These are phyloP conservation scores for Neckera pumila DNA, from an alignment of 225 moss, liverwort and hornwort genomes.

Conservation along the genomic window DNA sequence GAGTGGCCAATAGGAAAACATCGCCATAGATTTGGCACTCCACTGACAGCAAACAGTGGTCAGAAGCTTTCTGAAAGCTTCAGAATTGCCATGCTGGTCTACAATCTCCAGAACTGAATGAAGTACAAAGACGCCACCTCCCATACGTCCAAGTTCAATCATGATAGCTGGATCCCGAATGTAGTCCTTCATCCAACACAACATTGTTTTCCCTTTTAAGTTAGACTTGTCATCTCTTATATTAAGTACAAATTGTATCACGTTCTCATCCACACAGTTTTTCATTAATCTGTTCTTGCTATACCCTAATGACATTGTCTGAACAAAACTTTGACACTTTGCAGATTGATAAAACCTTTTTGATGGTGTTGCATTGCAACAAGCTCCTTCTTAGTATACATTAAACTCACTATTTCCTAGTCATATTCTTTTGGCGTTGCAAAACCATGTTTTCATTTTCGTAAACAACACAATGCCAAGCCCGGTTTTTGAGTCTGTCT, in stretches of 20 bases:
- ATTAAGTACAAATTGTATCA: neutral
- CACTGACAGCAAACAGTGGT: neutral
- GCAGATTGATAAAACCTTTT: neutral
- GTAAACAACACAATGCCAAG: neutral
- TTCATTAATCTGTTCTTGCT: neutral
- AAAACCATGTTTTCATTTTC: neutral
- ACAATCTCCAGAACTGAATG: conserved; percentile 34
- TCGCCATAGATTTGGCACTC: neutral
- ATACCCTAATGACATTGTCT: neutral
- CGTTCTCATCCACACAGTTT: neutral
- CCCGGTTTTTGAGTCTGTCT: neutral
- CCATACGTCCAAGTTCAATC: conserved; percentile 8
- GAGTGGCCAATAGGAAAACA: neutral
- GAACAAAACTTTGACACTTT: neutral
- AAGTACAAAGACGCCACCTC: conserved; percentile 24
- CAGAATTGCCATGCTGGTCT: neutral
- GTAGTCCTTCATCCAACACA: conserved; percentile 36
- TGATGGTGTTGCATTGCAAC: neutral
- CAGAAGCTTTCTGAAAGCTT: conserved; percentile 12
- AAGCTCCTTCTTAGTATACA: neutral
- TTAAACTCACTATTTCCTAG: neutral
- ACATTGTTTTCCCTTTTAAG: neutral
- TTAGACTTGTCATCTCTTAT: neutral
- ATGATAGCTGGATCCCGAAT: conserved; percentile 34
- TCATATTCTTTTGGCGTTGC: neutral